phyloP scores from a whole-genome alignment of 768 basidiomycete species.

The Lactarius pseudohatsudake region DNA sequence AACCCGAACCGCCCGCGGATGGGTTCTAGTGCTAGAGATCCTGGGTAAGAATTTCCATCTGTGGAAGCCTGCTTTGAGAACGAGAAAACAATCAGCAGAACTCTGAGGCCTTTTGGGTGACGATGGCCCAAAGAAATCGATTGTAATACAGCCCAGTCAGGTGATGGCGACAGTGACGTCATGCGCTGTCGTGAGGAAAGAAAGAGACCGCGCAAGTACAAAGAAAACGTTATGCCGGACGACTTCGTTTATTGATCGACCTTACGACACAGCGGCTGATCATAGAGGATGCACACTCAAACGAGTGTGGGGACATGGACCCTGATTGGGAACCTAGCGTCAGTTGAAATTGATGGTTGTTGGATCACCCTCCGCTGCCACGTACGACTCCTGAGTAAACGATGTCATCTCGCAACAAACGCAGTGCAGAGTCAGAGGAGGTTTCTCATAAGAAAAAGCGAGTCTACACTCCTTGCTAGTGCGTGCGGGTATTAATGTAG shows the following conservation, averaged over 20 bases:
- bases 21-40: background rate
- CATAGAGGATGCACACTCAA: background rate
- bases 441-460: constrained; percentile 35
- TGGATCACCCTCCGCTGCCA: constrained; percentile 12
- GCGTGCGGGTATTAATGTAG: constrained; percentile 30
- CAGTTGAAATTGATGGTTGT: constrained; percentile 12
- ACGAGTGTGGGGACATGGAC: constrained; percentile 16
- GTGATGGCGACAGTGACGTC: background rate
- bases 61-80: too few relatives aligned
- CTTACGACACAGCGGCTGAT: background rate
- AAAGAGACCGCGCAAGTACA: background rate
- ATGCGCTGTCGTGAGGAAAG: background rate
- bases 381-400: background rate
- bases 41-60: background rate
- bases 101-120: background rate
- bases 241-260: background rate
- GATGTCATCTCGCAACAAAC: constrained; percentile 22
- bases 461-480: constrained; percentile 23
- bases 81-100: too few relatives aligned
- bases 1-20: background rate
- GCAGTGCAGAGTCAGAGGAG: constrained; percentile 24
- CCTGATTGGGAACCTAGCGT: constrained; percentile 17
- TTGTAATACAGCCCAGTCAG: background rate
- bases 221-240: background rate
- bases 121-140: background rate